Conservation (phyloP, 805 yeast species). For the Scheffersomyces ergatensis region DNA sequence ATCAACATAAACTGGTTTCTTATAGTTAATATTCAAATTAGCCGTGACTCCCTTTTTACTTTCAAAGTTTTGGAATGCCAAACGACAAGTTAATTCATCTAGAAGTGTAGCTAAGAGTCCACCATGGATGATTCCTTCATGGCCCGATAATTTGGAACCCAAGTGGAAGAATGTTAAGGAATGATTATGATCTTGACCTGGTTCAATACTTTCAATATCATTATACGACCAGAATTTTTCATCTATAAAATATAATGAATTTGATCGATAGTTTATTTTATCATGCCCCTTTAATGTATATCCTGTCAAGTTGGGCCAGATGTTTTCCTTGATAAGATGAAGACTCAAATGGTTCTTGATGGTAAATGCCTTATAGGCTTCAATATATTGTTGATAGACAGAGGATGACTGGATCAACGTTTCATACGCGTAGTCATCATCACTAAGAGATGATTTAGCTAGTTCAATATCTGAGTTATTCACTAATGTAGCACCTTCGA, state of each 20-base stretch:
- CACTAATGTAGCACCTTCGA: no score
- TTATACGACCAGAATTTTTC: conserved; percentile 23
- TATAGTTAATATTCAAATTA: conserved; percentile 39
- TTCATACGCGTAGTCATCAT: no score
- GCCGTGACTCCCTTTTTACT: conserved; percentile 44
- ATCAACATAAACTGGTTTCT: conserved; percentile 32
- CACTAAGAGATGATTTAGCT: no score
- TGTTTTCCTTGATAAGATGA: conserved; percentile 19
- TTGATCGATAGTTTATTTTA: conserved; percentile 32
- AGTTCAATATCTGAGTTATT: no score
- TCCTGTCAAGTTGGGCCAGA: conserved; percentile 37
- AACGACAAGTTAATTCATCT: conserved; percentile 41
- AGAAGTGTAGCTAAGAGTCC: conserved; percentile 41
- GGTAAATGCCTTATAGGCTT: conserved; percentile 3
- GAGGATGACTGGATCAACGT: conserved; percentile 4
- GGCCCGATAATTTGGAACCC: conserved; percentile 38
- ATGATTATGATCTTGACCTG: conserved; percentile 20
- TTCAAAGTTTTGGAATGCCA: conserved; percentile 40
- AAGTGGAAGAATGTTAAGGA: conserved; percentile 39
- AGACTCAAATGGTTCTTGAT: conserved; percentile 1
- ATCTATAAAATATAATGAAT: conserved; percentile 32
- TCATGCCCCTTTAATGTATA: conserved; percentile 30
- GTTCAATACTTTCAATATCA: conserved; percentile 14
- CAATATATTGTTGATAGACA: conserved; percentile 2
- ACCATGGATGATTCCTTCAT: conserved; percentile 41